Percentiles rank a stretch among this genome's conserved stretches.
phyloP scores from a whole-genome alignment of 192 early-diverging fungal species.

The Coemansia sp. region DNA sequence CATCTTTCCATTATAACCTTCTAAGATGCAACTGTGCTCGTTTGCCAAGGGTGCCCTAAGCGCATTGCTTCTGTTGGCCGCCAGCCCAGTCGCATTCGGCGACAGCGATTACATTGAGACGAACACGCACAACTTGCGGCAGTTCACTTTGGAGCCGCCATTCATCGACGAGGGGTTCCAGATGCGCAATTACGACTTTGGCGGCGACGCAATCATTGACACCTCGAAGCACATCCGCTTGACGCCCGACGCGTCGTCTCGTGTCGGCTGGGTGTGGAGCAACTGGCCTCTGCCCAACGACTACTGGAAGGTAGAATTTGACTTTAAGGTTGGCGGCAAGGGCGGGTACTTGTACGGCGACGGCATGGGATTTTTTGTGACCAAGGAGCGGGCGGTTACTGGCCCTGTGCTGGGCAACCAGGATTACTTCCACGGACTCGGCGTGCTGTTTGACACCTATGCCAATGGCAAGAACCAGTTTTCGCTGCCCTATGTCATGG shows the following conservation, averaged over 20 bases:
- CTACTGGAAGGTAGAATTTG: constrained; percentile 80
- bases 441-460: constrained; percentile 97
- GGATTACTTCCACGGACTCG: constrained; percentile 88
- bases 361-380: constrained; percentile 95
- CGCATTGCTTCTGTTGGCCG: constrained; percentile 17
- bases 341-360: constrained; percentile 82
- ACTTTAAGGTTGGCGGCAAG: constrained; percentile 82
- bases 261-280: constrained; percentile 81
- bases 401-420: constrained; percentile 89
- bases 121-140: constrained; percentile 34
- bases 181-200: constrained; percentile 93
- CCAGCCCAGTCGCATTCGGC: constrained; percentile 3
- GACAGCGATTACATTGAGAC: constrained; percentile 32
- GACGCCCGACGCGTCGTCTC: constrained; percentile 75
- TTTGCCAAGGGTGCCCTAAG: constrained; percentile 29
- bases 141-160: constrained; percentile 38
- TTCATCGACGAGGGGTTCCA: constrained; percentile 68
- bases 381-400: constrained; percentile 61
- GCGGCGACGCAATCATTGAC: constrained; percentile 86
- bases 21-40: constrained; percentile 27
- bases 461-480: constrained; percentile 69
- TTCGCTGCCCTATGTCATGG: constrained; percentile 85
- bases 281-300: constrained; percentile 29
- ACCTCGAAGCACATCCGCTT: constrained; percentile 83
- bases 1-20: no score